phyloP scores from a whole-genome alignment of 306 rosid species.

The Canavalia gladiata region DNA sequence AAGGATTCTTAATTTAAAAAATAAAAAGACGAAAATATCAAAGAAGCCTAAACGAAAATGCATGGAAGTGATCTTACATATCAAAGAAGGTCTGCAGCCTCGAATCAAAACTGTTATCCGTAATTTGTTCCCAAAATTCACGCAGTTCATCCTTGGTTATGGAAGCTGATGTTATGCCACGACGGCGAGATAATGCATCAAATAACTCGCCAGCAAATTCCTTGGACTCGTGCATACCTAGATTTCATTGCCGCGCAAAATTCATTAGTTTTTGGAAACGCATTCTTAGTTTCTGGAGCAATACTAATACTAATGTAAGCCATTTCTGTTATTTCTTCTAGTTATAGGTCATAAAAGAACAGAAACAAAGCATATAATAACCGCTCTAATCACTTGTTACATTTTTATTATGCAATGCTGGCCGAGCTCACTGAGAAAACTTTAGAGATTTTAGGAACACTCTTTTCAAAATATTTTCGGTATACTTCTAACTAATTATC shows the following conservation, averaged over 20 bases:
- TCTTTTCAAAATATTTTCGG: too few relatives aligned
- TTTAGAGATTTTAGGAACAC: too few relatives aligned
- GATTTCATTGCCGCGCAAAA: background rate
- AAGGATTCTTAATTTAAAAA: background rate
- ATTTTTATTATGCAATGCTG: background rate
- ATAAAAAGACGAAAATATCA: background rate
- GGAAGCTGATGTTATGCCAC: constrained; percentile 71
- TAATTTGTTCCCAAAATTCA: constrained; percentile 89
- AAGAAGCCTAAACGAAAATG: background rate
- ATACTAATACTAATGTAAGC: background rate
- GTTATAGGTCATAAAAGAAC: background rate
- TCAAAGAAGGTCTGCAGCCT: constrained; percentile 94
- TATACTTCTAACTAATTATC: too few relatives aligned
- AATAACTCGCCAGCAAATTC: constrained; percentile 84
- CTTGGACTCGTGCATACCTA: constrained; percentile 79
- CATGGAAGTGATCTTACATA: constrained; percentile 62
- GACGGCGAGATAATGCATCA: constrained; percentile 84
- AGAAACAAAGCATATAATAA: background rate
- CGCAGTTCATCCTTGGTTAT: constrained; percentile 68
- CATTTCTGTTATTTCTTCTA: background rate
- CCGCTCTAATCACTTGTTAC: background rate
- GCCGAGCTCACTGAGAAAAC: too few relatives aligned
- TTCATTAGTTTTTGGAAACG: background rate
- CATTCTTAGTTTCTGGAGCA: background rate
- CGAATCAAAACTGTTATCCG: constrained; percentile 85